Percentiles rank a stretch among this genome's conserved stretches.
phyloP scores from a whole-genome alignment of 306 rosid species.

The Gastrolobium bilobum region DNA sequence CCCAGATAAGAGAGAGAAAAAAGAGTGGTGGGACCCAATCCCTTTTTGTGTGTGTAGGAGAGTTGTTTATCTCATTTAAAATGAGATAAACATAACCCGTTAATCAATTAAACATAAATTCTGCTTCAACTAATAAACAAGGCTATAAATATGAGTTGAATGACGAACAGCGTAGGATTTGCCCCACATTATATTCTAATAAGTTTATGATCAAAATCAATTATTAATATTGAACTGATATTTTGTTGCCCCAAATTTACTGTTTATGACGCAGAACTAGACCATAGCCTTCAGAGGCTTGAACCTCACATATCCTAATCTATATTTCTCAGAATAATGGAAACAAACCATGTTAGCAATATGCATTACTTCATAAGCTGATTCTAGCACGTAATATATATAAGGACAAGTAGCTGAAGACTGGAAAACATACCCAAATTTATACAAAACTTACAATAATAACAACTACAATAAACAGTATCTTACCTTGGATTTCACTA shows the following conservation, averaged over 20 bases:
- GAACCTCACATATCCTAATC: slow-evolving; percentile 23
- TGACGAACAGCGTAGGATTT: background rate
- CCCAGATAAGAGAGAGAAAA: no score
- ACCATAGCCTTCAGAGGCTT: slow-evolving; percentile 10
- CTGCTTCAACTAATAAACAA: background rate
- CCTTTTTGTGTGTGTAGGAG: no score
- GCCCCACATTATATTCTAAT: background rate
- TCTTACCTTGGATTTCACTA: slow-evolving; percentile 72
- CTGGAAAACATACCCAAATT: slow-evolving; percentile 20
- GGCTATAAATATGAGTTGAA: background rate
- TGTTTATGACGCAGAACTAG: slow-evolving; percentile 15
- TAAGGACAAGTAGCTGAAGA: slow-evolving; percentile 16
- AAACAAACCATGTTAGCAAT: slow-evolving; percentile 11
- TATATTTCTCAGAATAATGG: slow-evolving; percentile 31
- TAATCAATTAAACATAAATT: background rate
- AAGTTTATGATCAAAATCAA: slow-evolving; percentile 3
- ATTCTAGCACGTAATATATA: slow-evolving; percentile 7
- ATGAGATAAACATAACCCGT: no score
- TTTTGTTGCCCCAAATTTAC: slow-evolving; percentile 22
- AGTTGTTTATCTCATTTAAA: no score
- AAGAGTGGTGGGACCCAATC: no score
- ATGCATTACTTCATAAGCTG: slow-evolving; percentile 10
- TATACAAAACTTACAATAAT: slow-evolving; percentile 13
- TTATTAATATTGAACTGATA: slow-evolving; percentile 21
- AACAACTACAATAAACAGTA: slow-evolving; percentile 36